A percentile compares a stretch with the other conserved stretches of the same genome.
Evolutionary conservation across 192 early-diverging fungal genomes (phyloP).

Genomic region (Paraglomus brasilianum): DNA sequence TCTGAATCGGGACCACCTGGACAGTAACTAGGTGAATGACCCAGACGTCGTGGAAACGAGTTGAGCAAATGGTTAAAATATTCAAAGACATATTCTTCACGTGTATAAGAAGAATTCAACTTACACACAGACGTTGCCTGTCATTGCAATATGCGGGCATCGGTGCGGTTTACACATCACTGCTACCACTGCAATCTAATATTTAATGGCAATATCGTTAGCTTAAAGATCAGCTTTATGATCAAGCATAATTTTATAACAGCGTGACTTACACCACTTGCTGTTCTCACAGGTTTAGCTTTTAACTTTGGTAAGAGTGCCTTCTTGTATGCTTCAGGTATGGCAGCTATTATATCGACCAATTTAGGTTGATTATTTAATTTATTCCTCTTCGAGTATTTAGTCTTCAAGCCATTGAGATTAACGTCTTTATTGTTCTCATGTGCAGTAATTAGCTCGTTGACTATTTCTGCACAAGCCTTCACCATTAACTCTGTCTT

Average conservation of each 20-base stretch:
- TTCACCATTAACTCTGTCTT: slow-evolving; percentile 73
- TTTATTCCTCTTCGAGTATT: slow-evolving; percentile 70
- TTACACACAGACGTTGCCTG: slow-evolving; percentile 98
- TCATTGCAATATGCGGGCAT: slow-evolving; percentile 99
- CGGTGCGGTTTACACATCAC: slow-evolving; percentile 97
- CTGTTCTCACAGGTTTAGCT: slow-evolving; percentile 96
- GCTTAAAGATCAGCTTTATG: too few species aligned
- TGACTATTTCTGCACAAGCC: slow-evolving; percentile 86
- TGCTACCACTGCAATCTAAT: slow-evolving; percentile 87
- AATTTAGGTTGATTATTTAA: slow-evolving; percentile 88
- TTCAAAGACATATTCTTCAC: neutral
- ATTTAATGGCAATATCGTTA: neutral
- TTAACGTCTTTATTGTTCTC: slow-evolving; percentile 74
- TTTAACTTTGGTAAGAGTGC: slow-evolving; percentile 83
- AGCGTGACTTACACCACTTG: slow-evolving; percentile 67
- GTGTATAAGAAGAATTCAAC: slow-evolving; percentile 18
- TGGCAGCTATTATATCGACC: slow-evolving; percentile 97
- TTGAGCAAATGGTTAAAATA: neutral
- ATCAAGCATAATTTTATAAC: neutral
- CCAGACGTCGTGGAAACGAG: neutral
- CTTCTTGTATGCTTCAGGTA: slow-evolving; percentile 89
- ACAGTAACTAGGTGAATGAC: slow-evolving; percentile 63
- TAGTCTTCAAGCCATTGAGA: slow-evolving; percentile 80
- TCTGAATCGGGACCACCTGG: slow-evolving; percentile 99
- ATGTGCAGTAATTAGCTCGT: slow-evolving; percentile 76